Evolutionary conservation across 768 basidiomycete species (phyloP), one percentile per base, ranked within the genome.

Genomic region (Cystofilobasidium ferigula): DNA sequence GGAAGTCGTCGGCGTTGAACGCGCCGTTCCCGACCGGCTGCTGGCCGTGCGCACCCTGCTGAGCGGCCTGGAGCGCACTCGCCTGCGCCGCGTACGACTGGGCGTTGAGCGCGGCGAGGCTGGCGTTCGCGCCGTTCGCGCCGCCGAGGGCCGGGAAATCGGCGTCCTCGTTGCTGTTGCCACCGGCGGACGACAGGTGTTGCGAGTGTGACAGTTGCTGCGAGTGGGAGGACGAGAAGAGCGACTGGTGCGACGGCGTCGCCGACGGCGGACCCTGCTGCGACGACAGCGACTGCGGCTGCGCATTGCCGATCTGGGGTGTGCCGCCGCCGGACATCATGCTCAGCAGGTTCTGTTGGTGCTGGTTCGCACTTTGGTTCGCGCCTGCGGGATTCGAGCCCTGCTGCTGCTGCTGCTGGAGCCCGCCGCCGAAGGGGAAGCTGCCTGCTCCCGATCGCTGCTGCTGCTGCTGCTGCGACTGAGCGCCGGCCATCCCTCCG

Each of bases 1-100:
- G 66, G 42, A 68, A 68, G 47, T 68, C 66, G 32, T 68, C 66
- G n/a, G 66, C 61, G 53, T 42, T 68, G 61, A 68, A 62, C 8
- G 56, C 61, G 20, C 56, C 58, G 40, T 57, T 51, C 26, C 53
- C 51, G 32, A 64, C 38, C 56, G 63, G 22, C 63, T 64, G 63
- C 3, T 47, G 61, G 3, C 47, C 32, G 13, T 22, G n/a, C 14
- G 28, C 36, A 3, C 36, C 62, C 22, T 54, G 63, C 28, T 64
- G 56, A 12, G 54, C 36, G 20, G 64, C 64, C 30, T 65, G 64
- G 5, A 57, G 35, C 8, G 64, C 64, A 24, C 14, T 26, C 32
- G 64, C 64, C 22, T 65, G 64, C 13, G 64, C n/a, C 1, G 64
- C 64, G 48, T 65, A 65, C 24, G 64, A 65, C 34, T 65, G 64